Evolutionary conservation across 108 stramenopile species (phyloP).

Genomic region (Nitzschia putrida): DNA sequence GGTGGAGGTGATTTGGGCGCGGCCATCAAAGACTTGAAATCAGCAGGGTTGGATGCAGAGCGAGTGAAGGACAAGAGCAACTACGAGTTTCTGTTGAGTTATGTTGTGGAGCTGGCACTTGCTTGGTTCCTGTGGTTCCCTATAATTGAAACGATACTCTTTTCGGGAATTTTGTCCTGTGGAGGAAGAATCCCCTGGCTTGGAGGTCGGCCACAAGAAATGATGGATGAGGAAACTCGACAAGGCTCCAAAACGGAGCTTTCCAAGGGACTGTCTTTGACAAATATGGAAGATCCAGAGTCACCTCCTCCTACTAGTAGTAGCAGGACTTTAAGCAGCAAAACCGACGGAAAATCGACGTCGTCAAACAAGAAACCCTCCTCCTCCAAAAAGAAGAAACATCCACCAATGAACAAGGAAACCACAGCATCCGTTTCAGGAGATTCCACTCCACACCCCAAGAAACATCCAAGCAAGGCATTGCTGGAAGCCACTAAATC

Average conservation of each 20-base stretch:
- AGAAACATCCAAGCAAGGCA: too few species aligned
- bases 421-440: too few species aligned
- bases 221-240: constrained; percentile 32
- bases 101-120: constrained; percentile 55
- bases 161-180: constrained; percentile 63
- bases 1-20: constrained; percentile 10
- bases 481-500: too few species aligned
- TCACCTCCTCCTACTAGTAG: too few species aligned
- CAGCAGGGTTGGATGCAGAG: constrained; percentile 7
- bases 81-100: constrained; percentile 60
- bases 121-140: constrained; percentile 61
- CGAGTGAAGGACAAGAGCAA: constrained; percentile 14
- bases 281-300: too few species aligned
- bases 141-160: constrained; percentile 54
- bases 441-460: too few species aligned
- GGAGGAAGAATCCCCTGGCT: constrained; percentile 57
- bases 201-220: constrained; percentile 64
- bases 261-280: not conserved
- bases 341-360: too few species aligned
- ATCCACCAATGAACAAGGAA: too few species aligned
- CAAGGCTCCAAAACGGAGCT: not conserved
- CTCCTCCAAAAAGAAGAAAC: too few species aligned
- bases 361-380: too few species aligned
- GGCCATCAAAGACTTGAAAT: constrained; percentile 9
- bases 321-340: too few species aligned